These are phyloP conservation scores for Umbelopsis ramanniana DNA, from an alignment of 192 early-diverging fungal species.

Conservation along the genomic window DNA sequence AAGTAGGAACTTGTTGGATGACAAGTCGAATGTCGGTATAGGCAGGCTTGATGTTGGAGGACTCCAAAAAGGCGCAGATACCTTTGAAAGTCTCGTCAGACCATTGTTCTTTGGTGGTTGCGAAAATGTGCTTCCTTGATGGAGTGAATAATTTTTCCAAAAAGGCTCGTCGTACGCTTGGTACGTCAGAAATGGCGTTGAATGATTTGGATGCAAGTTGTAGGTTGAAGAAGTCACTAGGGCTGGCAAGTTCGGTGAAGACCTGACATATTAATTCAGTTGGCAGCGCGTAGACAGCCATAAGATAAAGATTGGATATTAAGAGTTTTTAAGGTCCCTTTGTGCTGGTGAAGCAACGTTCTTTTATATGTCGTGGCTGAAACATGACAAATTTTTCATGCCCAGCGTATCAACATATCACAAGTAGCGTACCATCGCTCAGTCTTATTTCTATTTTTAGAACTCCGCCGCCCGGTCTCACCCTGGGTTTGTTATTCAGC, in stretches of 20 bases:
- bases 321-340: not conserved
- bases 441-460: not conserved
- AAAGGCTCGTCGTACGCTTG: constrained; percentile 12
- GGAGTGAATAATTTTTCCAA: constrained; percentile 5
- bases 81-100: constrained; percentile 3
- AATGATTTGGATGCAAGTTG: constrained; percentile 3
- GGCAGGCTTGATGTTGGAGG: constrained; percentile 16
- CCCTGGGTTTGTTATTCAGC: constrained; percentile 1
- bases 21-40: constrained; percentile 22
- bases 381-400: constrained; percentile 11
- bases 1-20: constrained; percentile 26
- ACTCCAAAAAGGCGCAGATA: constrained; percentile 27
- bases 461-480: constrained; percentile 10
- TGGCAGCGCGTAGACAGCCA: constrained; percentile 12
- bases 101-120: constrained; percentile 23
- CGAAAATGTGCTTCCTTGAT: constrained; percentile 9
- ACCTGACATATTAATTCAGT: constrained; percentile 23
- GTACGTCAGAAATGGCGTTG: not conserved
- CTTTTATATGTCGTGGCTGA: not conserved
- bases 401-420: not conserved
- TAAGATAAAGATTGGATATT: not conserved
- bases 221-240: constrained; percentile 12
- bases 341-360: not conserved
- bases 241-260: constrained; percentile 2
- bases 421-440: not conserved